Evolutionary conservation across 768 basidiomycete genomes (phyloP), one percentile per base, ranked within the genome.

Genomic region (Lentinus tigrinus): DNA sequence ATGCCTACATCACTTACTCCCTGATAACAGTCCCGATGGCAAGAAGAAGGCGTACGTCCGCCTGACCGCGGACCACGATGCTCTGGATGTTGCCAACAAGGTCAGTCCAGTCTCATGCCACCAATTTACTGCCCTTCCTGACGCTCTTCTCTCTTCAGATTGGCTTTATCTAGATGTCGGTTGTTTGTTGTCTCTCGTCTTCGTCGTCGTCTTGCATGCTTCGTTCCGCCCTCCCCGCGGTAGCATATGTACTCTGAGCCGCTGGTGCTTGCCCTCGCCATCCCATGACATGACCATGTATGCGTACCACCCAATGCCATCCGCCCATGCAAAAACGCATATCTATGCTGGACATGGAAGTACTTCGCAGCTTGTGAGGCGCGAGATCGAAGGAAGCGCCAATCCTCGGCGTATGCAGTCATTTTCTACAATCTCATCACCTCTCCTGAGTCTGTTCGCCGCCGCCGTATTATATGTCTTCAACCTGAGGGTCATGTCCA

Each of bases 21-120:
- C 39, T 40, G 10, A 6, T 37, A 39, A 28, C 58, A 95, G 92
- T 73, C 97, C 96, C 52, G 97, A 98, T 70, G 96, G 96, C 51
- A 93, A 89, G 87, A 99, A 99, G 83, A 98, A 98, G 88, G 97
- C 97, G 42, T 99, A 97, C 73, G 95, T 98, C 44, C 87, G 95
- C 49, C 78, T 98, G 72, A 91, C 94, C 21, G 75, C 94, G n/a
- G 95, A 97, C 79, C 90, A 95, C 74, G 95, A 98, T 69, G 95
- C 95, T 37, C 75, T 98, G 68, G 95, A 98, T 72, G 93, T 97
- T 55, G 95, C 95, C 60, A 98, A 98, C 88, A 95, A 94, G 88
- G 92, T 94, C 53, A 50, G 76, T 69, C 46, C 3, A 43, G 9
- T 34, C 26, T 36, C 13, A 21, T n/a, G 8, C 23, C 37, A 3